These are phyloP conservation scores for Pythium insidiosum DNA, from an alignment of 352 stramenopile genomes.

Conservation along the genomic window DNA sequence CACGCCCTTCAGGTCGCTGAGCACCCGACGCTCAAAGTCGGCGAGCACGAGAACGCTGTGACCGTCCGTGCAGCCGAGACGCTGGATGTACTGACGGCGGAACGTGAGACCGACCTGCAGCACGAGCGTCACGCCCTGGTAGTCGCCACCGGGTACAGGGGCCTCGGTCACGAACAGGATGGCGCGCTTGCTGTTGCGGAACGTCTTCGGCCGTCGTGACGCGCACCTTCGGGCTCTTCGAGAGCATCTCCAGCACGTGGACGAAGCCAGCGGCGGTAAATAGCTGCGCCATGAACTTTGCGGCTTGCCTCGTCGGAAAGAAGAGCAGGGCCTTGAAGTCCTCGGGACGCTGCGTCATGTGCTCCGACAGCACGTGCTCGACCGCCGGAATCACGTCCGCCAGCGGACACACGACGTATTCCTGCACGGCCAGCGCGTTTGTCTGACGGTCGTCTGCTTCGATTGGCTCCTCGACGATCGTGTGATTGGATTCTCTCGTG, in stretches of 20 bases:
- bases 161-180: conserved; percentile 95
- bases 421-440: conserved; percentile 85
- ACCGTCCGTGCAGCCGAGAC: conserved; percentile 89
- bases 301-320: conserved; percentile 85
- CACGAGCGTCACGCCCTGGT: conserved; percentile 90
- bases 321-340: conserved; percentile 96
- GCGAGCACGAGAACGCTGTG: conserved; percentile 75
- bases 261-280: conserved; percentile 67
- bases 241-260: conserved; percentile 93
- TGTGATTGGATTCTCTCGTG: conserved; percentile 20
- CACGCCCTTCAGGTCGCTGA: conserved; percentile 61
- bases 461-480: conserved; percentile 65
- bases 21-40: conserved; percentile 76
- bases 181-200: conserved; percentile 75
- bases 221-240: conserved; percentile 88
- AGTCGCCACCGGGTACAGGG: conserved; percentile 92
- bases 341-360: conserved; percentile 36
- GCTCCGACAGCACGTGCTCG: conserved; percentile 50
- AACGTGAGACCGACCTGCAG: conserved; percentile 81
- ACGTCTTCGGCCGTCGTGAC: conserved; percentile 84
- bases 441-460: conserved; percentile 84
- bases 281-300: conserved; percentile 87
- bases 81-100: conserved; percentile 93
- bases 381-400: conserved; percentile 67
- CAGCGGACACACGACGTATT: conserved; percentile 65